Evolutionary conservation across 805 yeast species (phyloP), one percentile per base, ranked within the genome.

Genomic region (Metschnikowia hibisci): DNA sequence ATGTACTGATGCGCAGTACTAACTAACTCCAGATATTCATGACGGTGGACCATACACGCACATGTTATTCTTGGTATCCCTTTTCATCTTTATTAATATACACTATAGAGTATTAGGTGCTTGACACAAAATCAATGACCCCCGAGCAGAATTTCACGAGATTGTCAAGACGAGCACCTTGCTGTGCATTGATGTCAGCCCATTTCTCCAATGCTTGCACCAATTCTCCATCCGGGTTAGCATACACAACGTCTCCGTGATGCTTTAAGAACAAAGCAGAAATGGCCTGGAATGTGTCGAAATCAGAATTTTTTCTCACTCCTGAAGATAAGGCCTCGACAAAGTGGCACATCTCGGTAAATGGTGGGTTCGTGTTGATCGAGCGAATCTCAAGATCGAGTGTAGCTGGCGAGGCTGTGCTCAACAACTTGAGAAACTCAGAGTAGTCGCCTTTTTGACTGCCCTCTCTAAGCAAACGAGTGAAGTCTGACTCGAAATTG

Each of bases 381-480:
- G 96, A 84, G 55, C 95, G 80, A 45, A 93, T 80, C 62, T 93
- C 99, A 45, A 93, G 63, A 60, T 93, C 98, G 20, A 88, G 74
- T 2, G 77, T 64, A 1, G 96, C 73, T 4, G 97, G 96, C 0
- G 96, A 73, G 29, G 87, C 74, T 2, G 60, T 57, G 8, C 80
- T 68, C 26, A 93, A 60, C 54, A 69, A 76, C 1, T 60, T 56
- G 45, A 88, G 69, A 57, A 91, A 83, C 12, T 56, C 66, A 1
- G 61, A 45, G 53, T 66, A 82, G 43, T 81, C 74, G 20, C 33
- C 39, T 0, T 46, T 18, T 23, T 63, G 64, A 5, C 69, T 51
- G 4, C 81, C 77, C 51, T 73, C 76, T 56, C 91, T 75, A 34
- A 89, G 67, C 33, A 76, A 60, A 46, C 66, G 75, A 2, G 95